Base-by-base conservation (phyloP, 176 grass and related monocot genomes). In the Secale cereale region DNA sequence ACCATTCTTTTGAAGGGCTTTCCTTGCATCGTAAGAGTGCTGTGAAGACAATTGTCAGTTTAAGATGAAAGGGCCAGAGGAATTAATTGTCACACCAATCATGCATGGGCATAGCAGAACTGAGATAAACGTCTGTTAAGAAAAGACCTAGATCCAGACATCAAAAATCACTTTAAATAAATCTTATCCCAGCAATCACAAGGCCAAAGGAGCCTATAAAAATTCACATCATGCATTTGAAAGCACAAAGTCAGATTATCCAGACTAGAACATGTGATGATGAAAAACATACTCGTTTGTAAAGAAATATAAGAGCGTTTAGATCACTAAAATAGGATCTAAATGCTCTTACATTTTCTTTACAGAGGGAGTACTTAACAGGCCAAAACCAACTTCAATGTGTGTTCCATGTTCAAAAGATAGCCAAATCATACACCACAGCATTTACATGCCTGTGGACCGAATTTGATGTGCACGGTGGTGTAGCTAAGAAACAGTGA, bases 1-100 rank as follows among this genome's bases (percentile, higher is more conserved):
- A 19, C 91, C 91, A 81, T 92, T 89, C 79, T 92, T 99, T 86
- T 89, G 90, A 79, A 99, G 88, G 74, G 97, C 97, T 80, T 94
- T 99, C 64, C 20, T 85, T 31, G 94, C 92, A 82, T 94, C 88
- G 4, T 97, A 99, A 3, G 78, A 88, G 77, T 23, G 82, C 97
- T 99, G 74, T 26, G 35, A 22, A 81, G 10, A 43, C 32, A 67
- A 45, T 20, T 45, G 31, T 85, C 62, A 91, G 76, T 70, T 80
- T 75, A 85, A 23, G 45, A 84, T 2, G 4, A 20, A 61, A 72
- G 28, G 59, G 13, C 35, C 23, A 56, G 52, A 30, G 1, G 29
- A 39, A 54, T 33, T 41, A 4, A 22, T 28, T 23, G 17, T 1
- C 27, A 40, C 3, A 39, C 29, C 31, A 60, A 67, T 10, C 61